Conservation (phyloP, 2,329 filamentous ascomycete species). For the Trichophaea hybrida region DNA sequence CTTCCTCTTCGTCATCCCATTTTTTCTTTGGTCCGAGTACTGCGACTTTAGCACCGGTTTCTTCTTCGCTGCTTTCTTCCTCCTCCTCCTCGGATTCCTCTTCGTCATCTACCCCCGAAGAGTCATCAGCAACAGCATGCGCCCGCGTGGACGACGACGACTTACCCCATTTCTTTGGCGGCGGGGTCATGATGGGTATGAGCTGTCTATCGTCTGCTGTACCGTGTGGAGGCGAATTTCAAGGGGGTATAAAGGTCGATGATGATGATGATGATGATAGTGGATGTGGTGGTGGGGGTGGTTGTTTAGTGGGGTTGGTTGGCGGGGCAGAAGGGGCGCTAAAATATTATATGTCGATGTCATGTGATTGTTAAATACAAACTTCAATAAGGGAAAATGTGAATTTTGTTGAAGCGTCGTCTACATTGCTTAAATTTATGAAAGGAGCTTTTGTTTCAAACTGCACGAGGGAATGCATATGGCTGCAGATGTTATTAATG, state of each 20-base stretch:
- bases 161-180: slow-evolving; percentile 19
- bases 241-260: not conserved
- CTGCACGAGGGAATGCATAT: no score
- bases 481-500: no score
- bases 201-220: not conserved
- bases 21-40: slow-evolving; percentile 13
- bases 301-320: no score
- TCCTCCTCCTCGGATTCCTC: slow-evolving; percentile 7
- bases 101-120: slow-evolving; percentile 4
- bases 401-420: no score
- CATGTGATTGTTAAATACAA: no score
- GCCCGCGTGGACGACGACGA: not conserved
- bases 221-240: not conserved
- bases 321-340: no score
- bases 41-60: not conserved
- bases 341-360: no score
- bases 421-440: no score
- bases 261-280: not conserved
- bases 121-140: not conserved
- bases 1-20: slow-evolving; percentile 19
- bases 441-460: no score
- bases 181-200: slow-evolving; percentile 11
- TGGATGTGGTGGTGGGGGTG: not conserved
- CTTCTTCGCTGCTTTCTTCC: not conserved
- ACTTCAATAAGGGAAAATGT: no score